Evolutionary conservation across 1,284 basidiomycete genomes (phyloP).

Genomic region (Pseudozyma tsukubaensis): DNA sequence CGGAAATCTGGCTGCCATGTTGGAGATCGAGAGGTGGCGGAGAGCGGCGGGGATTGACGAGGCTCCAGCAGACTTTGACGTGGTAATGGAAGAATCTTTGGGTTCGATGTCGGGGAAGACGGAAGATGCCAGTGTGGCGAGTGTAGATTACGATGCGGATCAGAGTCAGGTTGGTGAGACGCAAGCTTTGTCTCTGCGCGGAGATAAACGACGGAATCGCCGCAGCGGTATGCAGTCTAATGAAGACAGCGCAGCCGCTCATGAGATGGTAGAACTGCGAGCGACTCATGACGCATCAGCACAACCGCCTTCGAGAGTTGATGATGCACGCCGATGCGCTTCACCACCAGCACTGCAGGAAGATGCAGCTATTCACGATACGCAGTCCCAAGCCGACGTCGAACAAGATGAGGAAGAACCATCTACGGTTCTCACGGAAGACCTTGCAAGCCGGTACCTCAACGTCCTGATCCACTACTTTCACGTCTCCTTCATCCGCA

Average conservation of each 20-base stretch:
- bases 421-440: slow-evolving; percentile 23
- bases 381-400: slow-evolving; percentile 6
- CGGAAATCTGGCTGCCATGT: slow-evolving; percentile 42
- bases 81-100: slow-evolving; percentile 11
- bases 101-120: slow-evolving; percentile 5
- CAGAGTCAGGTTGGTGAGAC: slow-evolving; percentile 40
- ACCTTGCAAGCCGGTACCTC: slow-evolving; percentile 40
- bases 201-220: slow-evolving; percentile 9
- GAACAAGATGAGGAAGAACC: slow-evolving; percentile 14
- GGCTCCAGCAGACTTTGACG: slow-evolving; percentile 10
- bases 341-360: neutral
- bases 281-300: too few relatives aligned
- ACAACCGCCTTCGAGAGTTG: too few relatives aligned
- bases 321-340: too few relatives aligned
- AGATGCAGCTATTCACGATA: slow-evolving; percentile 1
- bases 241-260: neutral
- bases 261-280: too few relatives aligned
- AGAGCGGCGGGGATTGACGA: slow-evolving; percentile 31
- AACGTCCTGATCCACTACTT: slow-evolving; percentile 53
- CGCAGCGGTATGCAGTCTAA: neutral
- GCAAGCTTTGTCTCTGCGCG: slow-evolving; percentile 9
- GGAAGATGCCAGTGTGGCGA: slow-evolving; percentile 15
- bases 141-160: slow-evolving; percentile 43
- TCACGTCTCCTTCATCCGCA: slow-evolving; percentile 22
- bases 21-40: slow-evolving; percentile 47